phyloP scores from a whole-genome alignment of 441 rosid genomes.

The Melastoma candidum region DNA sequence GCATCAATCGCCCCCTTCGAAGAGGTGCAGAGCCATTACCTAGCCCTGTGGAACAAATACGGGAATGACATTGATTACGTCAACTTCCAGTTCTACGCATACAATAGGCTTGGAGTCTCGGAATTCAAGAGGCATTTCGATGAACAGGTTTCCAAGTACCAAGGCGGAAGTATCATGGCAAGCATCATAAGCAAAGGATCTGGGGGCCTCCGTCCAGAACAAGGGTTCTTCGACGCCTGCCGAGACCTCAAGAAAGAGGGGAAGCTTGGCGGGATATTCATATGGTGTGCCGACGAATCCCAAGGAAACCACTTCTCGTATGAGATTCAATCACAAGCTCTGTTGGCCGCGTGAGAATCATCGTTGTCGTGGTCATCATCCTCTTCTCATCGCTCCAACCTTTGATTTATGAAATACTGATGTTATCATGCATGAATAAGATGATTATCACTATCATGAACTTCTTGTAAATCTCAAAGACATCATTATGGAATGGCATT shows the following conservation, averaged over 20 bases:
- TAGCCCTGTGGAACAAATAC: constrained; percentile 6
- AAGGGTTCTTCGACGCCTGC: constrained; percentile 10
- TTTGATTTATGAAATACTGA: no score
- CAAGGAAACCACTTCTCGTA: background rate
- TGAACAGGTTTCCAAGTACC: constrained; percentile 1
- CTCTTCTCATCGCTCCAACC: no score
- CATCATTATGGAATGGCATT: no score
- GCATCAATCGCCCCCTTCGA: constrained; percentile 10
- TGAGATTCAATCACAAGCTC: constrained; percentile 8
- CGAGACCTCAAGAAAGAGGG: constrained; percentile 2
- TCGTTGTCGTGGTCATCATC: no score
- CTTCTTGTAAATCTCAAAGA: no score
- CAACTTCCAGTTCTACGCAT: constrained; percentile 10
- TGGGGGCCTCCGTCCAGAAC: constrained; percentile 4
- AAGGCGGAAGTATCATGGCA: background rate
- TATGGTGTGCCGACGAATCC: constrained; percentile 11
- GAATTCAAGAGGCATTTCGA: constrained; percentile 6
- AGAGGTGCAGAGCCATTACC: background rate
- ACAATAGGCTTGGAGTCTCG: background rate
- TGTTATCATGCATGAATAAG: no score
- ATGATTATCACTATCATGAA: no score
- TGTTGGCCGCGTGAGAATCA: no score
- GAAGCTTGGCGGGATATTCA: constrained; percentile 5
- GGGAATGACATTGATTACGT: constrained; percentile 4
- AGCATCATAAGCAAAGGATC: constrained; percentile 1